Percentiles rank a stretch among this genome's conserved stretches.
Conservation (phyloP, 78 protist genomes). For the Guillardia theta region DNA sequence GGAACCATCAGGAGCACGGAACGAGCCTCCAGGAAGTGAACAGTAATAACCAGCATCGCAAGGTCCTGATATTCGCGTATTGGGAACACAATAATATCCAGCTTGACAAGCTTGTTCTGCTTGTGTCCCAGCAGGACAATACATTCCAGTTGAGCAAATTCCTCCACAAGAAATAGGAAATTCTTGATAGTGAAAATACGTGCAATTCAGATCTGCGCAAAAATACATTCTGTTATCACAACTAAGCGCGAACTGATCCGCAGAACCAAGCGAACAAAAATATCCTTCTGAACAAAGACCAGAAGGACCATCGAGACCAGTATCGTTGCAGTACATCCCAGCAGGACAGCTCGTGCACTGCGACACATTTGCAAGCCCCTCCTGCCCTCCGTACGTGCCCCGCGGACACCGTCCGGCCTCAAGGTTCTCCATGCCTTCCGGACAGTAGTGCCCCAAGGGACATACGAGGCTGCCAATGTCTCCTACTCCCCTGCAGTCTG, state of each 20-base stretch:
- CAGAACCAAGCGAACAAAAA: not conserved
- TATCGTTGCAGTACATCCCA: constrained; percentile 41
- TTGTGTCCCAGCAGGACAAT: not conserved
- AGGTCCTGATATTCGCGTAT: constrained; percentile 24
- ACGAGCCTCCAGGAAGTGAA: not conserved
- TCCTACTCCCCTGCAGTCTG: not conserved
- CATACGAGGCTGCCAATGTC: not conserved
- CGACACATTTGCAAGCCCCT: not conserved
- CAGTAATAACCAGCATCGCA: constrained; percentile 65
- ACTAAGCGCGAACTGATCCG: not conserved
- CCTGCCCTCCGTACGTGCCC: not conserved
- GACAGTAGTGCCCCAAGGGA: constrained; percentile 54
- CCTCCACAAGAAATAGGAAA: not conserved
- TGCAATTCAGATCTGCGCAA: not conserved
- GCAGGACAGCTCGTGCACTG: constrained; percentile 52
- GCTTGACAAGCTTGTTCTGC: too few species aligned
- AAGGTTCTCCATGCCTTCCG: constrained; percentile 13
- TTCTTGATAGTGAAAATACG: not conserved
- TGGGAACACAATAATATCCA: not conserved
- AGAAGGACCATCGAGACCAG: not conserved
- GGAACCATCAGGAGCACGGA: not conserved
- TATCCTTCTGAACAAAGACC: constrained; percentile 49
- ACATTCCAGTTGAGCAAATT: not conserved
- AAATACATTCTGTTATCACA: not conserved
- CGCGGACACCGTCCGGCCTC: constrained; percentile 11